These are phyloP conservation scores for Ceratocystis destructans DNA, from an alignment of 2,329 filamentous ascomycete species.

Conservation along the genomic window DNA sequence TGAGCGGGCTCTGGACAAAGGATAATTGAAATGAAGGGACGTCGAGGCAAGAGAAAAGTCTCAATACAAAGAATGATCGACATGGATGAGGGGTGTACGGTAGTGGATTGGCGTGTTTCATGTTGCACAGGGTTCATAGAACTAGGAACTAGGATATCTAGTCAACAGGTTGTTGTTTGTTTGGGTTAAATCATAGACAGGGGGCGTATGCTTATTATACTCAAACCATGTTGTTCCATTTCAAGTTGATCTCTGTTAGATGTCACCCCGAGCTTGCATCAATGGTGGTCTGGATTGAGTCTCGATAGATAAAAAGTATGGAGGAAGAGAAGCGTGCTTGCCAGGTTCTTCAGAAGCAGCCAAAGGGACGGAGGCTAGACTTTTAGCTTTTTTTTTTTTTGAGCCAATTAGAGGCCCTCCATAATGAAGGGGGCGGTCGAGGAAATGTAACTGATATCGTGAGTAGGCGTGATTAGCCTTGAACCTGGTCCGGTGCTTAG, in stretches of 20 bases:
- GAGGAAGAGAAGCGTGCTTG: too few relatives aligned
- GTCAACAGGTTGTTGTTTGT: background rate
- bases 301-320: too few relatives aligned
- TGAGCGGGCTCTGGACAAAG: too few relatives aligned
- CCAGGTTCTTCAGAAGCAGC: too few relatives aligned
- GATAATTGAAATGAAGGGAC: background rate
- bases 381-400: too few relatives aligned
- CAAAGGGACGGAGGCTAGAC: too few relatives aligned
- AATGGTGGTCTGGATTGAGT: background rate
- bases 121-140: background rate
- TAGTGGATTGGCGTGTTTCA: conserved; percentile 3
- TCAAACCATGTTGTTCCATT: background rate
- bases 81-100: background rate
- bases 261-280: background rate
- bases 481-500: too few relatives aligned
- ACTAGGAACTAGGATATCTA: background rate
- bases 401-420: too few relatives aligned
- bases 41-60: background rate
- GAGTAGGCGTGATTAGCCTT: too few relatives aligned
- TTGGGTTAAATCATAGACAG: background rate
- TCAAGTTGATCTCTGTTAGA: background rate
- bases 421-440: too few relatives aligned
- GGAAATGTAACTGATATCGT: too few relatives aligned
- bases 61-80: conserved; percentile 6
- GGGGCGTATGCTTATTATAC: background rate